Percentiles rank a stretch among this genome's conserved stretches.
phyloP scores from a whole-genome alignment of 2,329 filamentous ascomycete genomes.

The Pseudogymnoascus sp. region DNA sequence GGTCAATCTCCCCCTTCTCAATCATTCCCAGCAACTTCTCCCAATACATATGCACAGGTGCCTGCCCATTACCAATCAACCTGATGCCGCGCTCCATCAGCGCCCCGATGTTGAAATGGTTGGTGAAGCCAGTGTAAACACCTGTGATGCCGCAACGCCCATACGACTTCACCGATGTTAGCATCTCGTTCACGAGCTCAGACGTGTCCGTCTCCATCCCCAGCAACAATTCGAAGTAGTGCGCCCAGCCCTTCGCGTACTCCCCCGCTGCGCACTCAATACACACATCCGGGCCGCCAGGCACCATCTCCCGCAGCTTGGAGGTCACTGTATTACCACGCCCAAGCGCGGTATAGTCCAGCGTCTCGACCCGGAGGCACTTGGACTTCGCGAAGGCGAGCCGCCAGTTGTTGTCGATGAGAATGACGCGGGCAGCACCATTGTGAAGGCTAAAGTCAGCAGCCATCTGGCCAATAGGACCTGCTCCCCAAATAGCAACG shows the following conservation, averaged over 20 bases:
- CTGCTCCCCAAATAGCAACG: conserved; percentile 57
- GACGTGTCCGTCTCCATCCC: conserved; percentile 56
- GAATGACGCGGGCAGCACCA: conserved; percentile 52
- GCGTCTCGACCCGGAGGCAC: conserved; percentile 55
- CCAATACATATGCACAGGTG: conserved; percentile 71
- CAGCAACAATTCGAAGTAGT: conserved; percentile 46
- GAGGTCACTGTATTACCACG: conserved; percentile 61
- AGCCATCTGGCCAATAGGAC: conserved; percentile 57
- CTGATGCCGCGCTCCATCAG: conserved; percentile 58
- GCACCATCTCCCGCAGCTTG: conserved; percentile 64
- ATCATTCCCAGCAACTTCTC: conserved; percentile 63
- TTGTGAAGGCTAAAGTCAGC: conserved; percentile 48
- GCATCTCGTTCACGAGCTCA: conserved; percentile 49
- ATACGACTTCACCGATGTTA: conserved; percentile 42
- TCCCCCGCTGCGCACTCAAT: conserved; percentile 59
- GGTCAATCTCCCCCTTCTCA: conserved; percentile 60
- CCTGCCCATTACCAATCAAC: conserved; percentile 56
- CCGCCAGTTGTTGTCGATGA: conserved; percentile 45
- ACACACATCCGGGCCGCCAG: conserved; percentile 64
- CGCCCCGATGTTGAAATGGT: conserved; percentile 58
- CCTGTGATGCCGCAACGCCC: conserved; percentile 53
- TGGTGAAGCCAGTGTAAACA: conserved; percentile 36
- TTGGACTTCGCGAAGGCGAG: conserved; percentile 53
- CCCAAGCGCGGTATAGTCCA: conserved; percentile 58
- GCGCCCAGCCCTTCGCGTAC: conserved; percentile 53